A percentile compares a stretch with the other conserved stretches of the same genome.
These are phyloP conservation scores for Epichloe uncinata DNA, from an alignment of 2,329 filamentous ascomycete species.

Conservation along the genomic window DNA sequence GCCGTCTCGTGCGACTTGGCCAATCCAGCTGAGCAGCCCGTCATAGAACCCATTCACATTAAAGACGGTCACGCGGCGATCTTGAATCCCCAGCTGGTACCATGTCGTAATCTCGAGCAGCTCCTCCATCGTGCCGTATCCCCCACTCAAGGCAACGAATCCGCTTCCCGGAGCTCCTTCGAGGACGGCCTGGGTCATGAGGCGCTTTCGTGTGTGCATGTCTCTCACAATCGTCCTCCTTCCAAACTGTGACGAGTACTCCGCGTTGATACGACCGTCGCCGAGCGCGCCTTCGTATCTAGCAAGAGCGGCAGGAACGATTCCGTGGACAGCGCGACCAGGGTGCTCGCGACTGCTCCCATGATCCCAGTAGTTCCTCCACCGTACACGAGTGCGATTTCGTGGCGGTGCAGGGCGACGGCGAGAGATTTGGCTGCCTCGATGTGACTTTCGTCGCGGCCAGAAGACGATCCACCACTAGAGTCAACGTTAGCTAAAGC, in stretches of 20 bases:
- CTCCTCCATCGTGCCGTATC: conserved; percentile 90
- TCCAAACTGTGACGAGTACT: conserved; percentile 52
- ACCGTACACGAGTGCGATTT: conserved; percentile 79
- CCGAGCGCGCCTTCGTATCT: conserved; percentile 55
- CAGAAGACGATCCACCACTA: conserved; percentile 24
- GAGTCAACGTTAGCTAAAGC: background rate
- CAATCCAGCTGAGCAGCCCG: conserved; percentile 68
- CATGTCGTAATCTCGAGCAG: conserved; percentile 79
- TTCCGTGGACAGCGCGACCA: conserved; percentile 80
- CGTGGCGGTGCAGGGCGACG: conserved; percentile 54
- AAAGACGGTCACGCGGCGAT: conserved; percentile 58
- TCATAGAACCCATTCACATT: conserved; percentile 89
- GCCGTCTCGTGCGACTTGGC: conserved; percentile 55
- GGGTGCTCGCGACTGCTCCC: conserved; percentile 78
- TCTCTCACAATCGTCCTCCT: conserved; percentile 76
- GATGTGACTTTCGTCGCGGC: conserved; percentile 59
- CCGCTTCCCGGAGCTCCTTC: conserved; percentile 70
- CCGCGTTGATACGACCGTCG: conserved; percentile 11
- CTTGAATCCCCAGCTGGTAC: conserved; percentile 91
- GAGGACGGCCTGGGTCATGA: conserved; percentile 81
- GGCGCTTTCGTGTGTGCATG: conserved; percentile 87
- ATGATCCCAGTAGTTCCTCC: conserved; percentile 88
- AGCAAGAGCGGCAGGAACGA: conserved; percentile 77
- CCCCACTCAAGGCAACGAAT: conserved; percentile 79
- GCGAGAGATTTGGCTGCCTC: conserved; percentile 66